Percentiles rank a stretch among this genome's conserved stretches.
Evolutionary conservation across 1,139 yeast species (phyloP).

Genomic region (Keqinozyma sinolaborantium): DNA sequence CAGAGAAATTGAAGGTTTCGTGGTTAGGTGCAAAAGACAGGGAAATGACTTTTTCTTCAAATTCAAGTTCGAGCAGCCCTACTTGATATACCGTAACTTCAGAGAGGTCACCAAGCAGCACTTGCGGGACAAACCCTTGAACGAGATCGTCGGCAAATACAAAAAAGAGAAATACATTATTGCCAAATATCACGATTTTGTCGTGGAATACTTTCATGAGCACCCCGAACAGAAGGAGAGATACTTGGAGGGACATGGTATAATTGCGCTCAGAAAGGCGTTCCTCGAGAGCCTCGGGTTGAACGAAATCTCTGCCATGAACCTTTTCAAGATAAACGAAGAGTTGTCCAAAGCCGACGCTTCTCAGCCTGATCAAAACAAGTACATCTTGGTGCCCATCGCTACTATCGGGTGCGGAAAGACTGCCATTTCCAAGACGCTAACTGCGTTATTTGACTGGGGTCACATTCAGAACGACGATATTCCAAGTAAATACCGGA

Average conservation of each 20-base stretch:
- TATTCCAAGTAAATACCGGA: constrained; percentile 46
- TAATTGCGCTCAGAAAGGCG: constrained; percentile 63
- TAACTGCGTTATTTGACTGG: constrained; percentile 57
- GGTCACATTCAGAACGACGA: constrained; percentile 86
- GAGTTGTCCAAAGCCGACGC: constrained; percentile 12
- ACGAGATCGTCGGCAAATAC: constrained; percentile 37
- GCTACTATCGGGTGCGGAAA: constrained; percentile 97
- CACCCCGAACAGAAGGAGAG: constrained; percentile 42
- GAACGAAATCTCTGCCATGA: constrained; percentile 29
- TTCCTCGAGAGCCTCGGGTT: constrained; percentile 47
- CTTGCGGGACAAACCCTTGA: constrained; percentile 38
- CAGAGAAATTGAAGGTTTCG: constrained; percentile 89
- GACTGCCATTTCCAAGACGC: constrained; percentile 71
- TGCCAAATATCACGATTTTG: constrained; percentile 65
- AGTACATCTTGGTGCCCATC: constrained; percentile 72
- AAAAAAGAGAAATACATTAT: constrained; percentile 56
- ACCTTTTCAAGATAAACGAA: constrained; percentile 21
- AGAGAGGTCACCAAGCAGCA: constrained; percentile 76
- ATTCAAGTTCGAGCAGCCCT: constrained; percentile 94
- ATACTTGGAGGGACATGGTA: constrained; percentile 62
- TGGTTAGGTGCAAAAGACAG: constrained; percentile 55
- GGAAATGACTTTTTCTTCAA: constrained; percentile 67
- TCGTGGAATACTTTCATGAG: constrained; percentile 47
- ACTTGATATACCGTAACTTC: constrained; percentile 83
- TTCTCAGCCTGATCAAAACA: constrained; percentile 14